Evolutionary conservation across 176 grass and related monocot genomes (phyloP), one percentile per base, ranked within the genome.

Genomic region (Triticum aestivum): DNA sequence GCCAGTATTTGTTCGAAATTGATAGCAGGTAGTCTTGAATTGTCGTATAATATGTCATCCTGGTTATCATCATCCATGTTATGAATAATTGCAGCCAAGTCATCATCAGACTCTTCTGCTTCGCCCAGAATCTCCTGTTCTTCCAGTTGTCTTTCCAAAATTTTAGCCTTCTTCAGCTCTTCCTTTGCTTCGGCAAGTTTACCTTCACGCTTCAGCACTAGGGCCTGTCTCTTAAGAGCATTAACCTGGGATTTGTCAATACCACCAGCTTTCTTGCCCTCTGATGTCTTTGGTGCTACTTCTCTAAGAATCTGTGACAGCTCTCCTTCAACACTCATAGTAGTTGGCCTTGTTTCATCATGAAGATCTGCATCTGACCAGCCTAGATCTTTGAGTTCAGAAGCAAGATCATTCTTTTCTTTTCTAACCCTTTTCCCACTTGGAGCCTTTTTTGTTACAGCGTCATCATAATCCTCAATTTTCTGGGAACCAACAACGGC

Each of bases 141-240:
- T 87, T 98, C 96, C 65, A 95, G 70, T 92, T 94, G 88, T 73
- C 89, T 98, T 84, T 98, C 93, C 86, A 98, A 84, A 88, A 98
- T 91, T 89, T 98, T 98, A 79, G 96, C 96, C 69, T 89, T 95
- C 82, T 98, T 98, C 65, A 98, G 88, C 78, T 98, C 96, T 90
- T 98, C 96, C 86, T 98, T 98, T 63, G 96, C 93, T 90, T 98
- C 96, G 2, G 86, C 49, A 88, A 98, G 83, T 86, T 87, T 95
- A n/a, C 96, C 96, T 85, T 95, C 90, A 70, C 90, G 72, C 84
- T 98, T 98, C 71, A 95, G 82, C 82, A 91, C 47, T 78, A 94
- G 89, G 63, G 96, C 96, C 82, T 87, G 90, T 65, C 91, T 98
- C 89, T 98, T 98, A 39, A 94, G 76, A 82, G 90, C 91, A 88